These are phyloP conservation scores for Naganishia vaughanmartiniae DNA, from an alignment of 768 basidiomycete genomes.

Conservation along the genomic window DNA sequence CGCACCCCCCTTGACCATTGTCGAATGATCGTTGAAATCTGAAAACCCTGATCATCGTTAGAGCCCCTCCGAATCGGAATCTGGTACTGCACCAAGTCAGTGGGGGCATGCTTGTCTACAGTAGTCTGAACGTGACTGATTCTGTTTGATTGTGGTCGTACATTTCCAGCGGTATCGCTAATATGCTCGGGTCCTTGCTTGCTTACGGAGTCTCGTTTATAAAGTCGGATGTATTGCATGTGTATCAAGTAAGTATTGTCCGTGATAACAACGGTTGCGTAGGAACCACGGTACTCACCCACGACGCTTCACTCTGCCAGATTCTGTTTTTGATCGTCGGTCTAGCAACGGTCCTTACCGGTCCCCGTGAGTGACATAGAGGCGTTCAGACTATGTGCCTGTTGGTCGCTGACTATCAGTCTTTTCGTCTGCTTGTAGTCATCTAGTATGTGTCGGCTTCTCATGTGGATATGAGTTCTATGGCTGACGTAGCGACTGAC, in stretches of 20 bases:
- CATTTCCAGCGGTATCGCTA: slow-evolving; percentile 49
- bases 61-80: slow-evolving; percentile 55
- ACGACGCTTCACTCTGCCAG: not conserved
- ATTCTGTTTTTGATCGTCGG: slow-evolving; percentile 58
- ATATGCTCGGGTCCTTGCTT: slow-evolving; percentile 56
- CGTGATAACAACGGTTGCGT: too few relatives aligned
- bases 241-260: slow-evolving; percentile 51
- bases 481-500: slow-evolving; percentile 2
- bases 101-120: not conserved
- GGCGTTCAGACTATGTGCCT: not conserved
- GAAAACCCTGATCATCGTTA: not conserved
- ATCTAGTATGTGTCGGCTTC: slow-evolving; percentile 2
- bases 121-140: too few relatives aligned
- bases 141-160: not conserved
- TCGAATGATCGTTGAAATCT: not conserved
- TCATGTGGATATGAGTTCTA: not conserved
- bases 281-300: too few relatives aligned
- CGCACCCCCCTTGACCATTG: not conserved
- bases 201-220: slow-evolving; percentile 56
- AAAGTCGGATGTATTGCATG: slow-evolving; percentile 47
- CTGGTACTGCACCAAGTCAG: slow-evolving; percentile 55
- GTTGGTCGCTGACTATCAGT: not conserved
- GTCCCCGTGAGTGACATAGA: slow-evolving; percentile 41
- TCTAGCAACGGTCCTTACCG: slow-evolving; percentile 53
- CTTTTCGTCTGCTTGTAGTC: not conserved